Evolutionary conservation across 208 protist genomes (phyloP).

Genomic region (Phytomonas sp.): DNA sequence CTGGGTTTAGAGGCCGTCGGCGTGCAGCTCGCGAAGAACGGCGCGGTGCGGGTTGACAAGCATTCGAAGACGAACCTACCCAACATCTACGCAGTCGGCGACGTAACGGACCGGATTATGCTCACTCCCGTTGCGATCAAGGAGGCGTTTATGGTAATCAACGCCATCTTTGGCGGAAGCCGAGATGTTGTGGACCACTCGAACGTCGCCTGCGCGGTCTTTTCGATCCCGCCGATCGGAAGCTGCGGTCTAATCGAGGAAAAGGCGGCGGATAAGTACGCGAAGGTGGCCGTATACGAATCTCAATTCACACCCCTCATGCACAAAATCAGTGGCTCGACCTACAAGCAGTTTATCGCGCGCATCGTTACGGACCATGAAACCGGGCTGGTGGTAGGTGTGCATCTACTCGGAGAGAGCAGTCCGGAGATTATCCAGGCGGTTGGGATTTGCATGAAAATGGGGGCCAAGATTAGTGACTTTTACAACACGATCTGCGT

Average conservation of each 20-base stretch:
- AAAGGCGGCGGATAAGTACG: conserved; percentile 54
- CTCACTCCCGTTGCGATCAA: conserved; percentile 90
- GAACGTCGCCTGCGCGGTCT: conserved; percentile 86
- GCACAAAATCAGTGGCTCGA: conserved; percentile 83
- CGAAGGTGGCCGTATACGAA: conserved; percentile 76
- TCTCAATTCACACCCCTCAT: conserved; percentile 82
- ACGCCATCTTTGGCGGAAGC: conserved; percentile 81
- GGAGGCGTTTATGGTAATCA: conserved; percentile 68
- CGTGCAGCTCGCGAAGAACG: conserved; percentile 76
- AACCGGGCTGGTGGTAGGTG: conserved; percentile 72
- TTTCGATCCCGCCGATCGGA: conserved; percentile 86
- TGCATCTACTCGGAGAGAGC: conserved; percentile 84
- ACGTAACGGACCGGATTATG: conserved; percentile 89
- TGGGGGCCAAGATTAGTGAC: conserved; percentile 90
- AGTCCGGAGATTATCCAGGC: conserved; percentile 89
- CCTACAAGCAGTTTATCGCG: conserved; percentile 82
- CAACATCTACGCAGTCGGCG: conserved; percentile 97
- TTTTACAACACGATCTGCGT: conserved; percentile 95
- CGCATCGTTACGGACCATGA: conserved; percentile 79
- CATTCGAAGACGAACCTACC: conserved; percentile 92
- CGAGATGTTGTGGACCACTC: conserved; percentile 64
- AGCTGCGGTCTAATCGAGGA: conserved; percentile 83
- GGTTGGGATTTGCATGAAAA: conserved; percentile 83
- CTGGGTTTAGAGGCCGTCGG: conserved; percentile 91
- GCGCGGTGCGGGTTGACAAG: conserved; percentile 87